Percentiles rank a stretch among this genome's conserved stretches.
Conservation (phyloP, 345 rosid genomes). For the Salix arbutifolia region DNA sequence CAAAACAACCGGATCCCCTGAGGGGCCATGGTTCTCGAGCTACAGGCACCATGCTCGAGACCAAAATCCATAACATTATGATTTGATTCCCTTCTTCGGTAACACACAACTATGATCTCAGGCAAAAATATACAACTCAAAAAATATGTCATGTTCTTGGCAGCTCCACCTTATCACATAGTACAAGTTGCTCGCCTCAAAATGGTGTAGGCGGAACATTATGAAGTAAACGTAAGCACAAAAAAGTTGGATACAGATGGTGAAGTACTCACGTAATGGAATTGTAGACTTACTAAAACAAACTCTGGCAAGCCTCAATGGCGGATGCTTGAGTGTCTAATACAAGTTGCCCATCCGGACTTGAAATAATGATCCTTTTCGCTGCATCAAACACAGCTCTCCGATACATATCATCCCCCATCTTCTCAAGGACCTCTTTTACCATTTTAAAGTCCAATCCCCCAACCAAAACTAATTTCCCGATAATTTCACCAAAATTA, state of each 20-base stretch:
- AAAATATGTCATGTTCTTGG: slow-evolving; percentile 26
- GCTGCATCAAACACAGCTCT: slow-evolving; percentile 56
- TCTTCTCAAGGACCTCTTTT: slow-evolving; percentile 55
- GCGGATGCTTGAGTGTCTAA: slow-evolving; percentile 49
- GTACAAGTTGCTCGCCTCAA: slow-evolving; percentile 34
- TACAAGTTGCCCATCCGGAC: slow-evolving; percentile 36
- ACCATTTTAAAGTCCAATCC: slow-evolving; percentile 51
- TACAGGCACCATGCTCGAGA: slow-evolving; percentile 29
- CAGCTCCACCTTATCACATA: slow-evolving; percentile 30
- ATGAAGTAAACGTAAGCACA: slow-evolving; percentile 12
- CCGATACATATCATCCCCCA: slow-evolving; percentile 55
- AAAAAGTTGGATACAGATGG: not conserved
- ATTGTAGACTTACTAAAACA: slow-evolving; percentile 25
- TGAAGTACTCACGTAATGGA: not conserved
- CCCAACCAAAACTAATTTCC: slow-evolving; percentile 49
- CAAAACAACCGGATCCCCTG: slow-evolving; percentile 28
- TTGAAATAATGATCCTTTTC: slow-evolving; percentile 33
- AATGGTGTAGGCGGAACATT: slow-evolving; percentile 5
- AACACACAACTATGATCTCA: slow-evolving; percentile 32
- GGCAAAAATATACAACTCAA: slow-evolving; percentile 37
- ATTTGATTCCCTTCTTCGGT: slow-evolving; percentile 20
- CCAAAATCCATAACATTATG: slow-evolving; percentile 37
- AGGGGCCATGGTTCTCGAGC: slow-evolving; percentile 24
- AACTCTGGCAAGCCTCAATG: slow-evolving; percentile 53
- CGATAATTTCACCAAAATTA: slow-evolving; percentile 71